phyloP scores from a whole-genome alignment of 139 green algal species.

The Tetraselmis chui region DNA sequence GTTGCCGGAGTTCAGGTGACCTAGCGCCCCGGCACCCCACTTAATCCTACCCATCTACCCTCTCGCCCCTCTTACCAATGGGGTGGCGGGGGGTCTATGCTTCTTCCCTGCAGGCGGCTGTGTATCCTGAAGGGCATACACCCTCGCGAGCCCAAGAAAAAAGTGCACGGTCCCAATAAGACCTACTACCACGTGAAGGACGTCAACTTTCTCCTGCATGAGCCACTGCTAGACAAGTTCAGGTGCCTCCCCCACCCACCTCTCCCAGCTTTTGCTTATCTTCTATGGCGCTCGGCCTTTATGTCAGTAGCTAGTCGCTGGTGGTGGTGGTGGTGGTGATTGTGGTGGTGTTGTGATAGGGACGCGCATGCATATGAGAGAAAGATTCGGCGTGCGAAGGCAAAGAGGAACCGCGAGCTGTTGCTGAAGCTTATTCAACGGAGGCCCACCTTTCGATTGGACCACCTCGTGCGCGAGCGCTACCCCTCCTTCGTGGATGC shows the following conservation, averaged over 20 bases:
- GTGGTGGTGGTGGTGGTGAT: no score
- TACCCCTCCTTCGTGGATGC: conserved; percentile 97
- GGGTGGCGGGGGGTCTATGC: no score
- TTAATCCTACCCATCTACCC: background rate
- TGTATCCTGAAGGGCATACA: conserved; percentile 99
- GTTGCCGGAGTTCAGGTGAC: conserved; percentile 85
- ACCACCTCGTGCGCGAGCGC: conserved; percentile 92
- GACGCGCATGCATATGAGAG: conserved; percentile 34
- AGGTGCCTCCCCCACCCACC: no score
- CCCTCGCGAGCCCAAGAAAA: conserved; percentile 95
- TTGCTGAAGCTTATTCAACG: conserved; percentile 21
- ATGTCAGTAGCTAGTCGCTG: no score
- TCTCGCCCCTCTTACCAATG: background rate
- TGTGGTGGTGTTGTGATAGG: no score
- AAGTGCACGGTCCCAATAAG: conserved; percentile 86
- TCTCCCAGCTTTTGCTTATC: no score
- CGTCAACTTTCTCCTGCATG: conserved; percentile 91
- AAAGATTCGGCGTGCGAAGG: conserved; percentile 74
- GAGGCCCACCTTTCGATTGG: conserved; percentile 72
- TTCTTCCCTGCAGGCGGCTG: conserved; percentile 59
- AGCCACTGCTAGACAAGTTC: conserved; percentile 88
- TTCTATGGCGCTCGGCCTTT: no score
- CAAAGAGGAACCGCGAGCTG: conserved; percentile 66
- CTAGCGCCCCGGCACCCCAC: background rate
- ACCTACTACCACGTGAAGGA: conserved; percentile 99